Base-by-base conservation (phyloP, 345 rosid species). In the Eucalyptus tenuipes region DNA sequence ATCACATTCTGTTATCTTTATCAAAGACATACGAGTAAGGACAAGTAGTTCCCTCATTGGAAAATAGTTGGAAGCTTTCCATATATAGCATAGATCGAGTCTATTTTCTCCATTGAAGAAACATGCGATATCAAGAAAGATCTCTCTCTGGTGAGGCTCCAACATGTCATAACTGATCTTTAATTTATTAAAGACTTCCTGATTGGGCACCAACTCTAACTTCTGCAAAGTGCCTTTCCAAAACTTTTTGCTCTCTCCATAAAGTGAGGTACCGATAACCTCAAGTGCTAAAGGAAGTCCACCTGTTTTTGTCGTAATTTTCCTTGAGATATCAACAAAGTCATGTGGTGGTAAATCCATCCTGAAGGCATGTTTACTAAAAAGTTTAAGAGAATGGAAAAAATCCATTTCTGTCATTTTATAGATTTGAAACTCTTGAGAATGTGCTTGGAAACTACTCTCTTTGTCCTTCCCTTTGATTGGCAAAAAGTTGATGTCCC, bases 31-130 rank as follows among this genome's bases (percentile, higher is more conserved):
- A 17, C 13, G 44, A 9, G 24, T 31, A 0, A 68, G 44, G 22
- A 68, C 42, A 17, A 9, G 44, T 68, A 68, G 22, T 16, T 31
- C 44, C 3, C 13, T 16, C 1, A 0, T 68, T 68, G 80, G 80
- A 10, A 68, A 68, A 33, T 68, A 68, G 44, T 33, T 17, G 12
- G 80, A 68, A 68, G 80, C 80, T 68, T 68, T 68, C 42, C 80
- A 68, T 0, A 31, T 68, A 33, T 68, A 68, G 25, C 3, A 33
- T 0, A 3, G 2, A 0, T 31, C 0, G 2, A 33, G 6, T 16
- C 24, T 17, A 16, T 68, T 7, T 29, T 33, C 1, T 17, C 44
- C 13, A 9, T 17, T 17, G 42, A 68, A 68, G 42, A 7, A 31
- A 68, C 80, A 68, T 8, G 80, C 42, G 3, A 68, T 8, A 14